Percentiles rank a stretch among this genome's conserved stretches.
Conservation (phyloP, 345 rosid species). For the Brassica carinata region DNA sequence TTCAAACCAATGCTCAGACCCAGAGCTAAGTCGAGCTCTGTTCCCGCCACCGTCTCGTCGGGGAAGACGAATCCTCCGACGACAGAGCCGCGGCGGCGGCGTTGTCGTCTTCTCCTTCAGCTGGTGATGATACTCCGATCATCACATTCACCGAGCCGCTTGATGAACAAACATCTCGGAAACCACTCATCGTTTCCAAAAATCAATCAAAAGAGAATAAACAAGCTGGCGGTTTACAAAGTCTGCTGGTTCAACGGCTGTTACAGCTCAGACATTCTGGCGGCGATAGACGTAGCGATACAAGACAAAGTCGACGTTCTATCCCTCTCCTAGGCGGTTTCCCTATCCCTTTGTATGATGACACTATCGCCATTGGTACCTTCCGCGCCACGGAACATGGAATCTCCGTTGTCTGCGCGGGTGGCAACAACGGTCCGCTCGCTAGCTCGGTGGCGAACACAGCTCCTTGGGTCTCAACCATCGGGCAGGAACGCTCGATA, state of each 20-base stretch:
- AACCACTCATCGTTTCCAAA: constrained; percentile 26
- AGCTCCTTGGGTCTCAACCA: constrained; percentile 90
- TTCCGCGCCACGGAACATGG: constrained; percentile 85
- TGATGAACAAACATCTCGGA: constrained; percentile 23
- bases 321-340: constrained; percentile 91
- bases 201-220: not conserved
- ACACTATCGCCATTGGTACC: constrained; percentile 87
- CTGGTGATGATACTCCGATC: not conserved
- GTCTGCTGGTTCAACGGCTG: constrained; percentile 91
- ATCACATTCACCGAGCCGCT: constrained; percentile 24
- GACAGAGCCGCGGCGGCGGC: constrained; percentile 48
- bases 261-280: constrained; percentile 85
- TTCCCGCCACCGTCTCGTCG: constrained; percentile 52
- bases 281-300: constrained; percentile 85
- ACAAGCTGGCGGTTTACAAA: constrained; percentile 74
- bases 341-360: constrained; percentile 77
- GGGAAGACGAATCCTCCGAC: constrained; percentile 78
- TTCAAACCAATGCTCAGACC: constrained; percentile 40
- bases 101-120: constrained; percentile 36
- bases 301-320: constrained; percentile 80
- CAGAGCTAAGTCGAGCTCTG: constrained; percentile 66
- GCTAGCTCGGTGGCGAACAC: constrained; percentile 76
- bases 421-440: constrained; percentile 89
- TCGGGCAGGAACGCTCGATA: constrained; percentile 93
- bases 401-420: constrained; percentile 82